Evolutionary conservation across 2,329 filamentous ascomycete species (phyloP), one percentile per base, ranked within the genome.

Genomic region (Chlorencoelia australis): DNA sequence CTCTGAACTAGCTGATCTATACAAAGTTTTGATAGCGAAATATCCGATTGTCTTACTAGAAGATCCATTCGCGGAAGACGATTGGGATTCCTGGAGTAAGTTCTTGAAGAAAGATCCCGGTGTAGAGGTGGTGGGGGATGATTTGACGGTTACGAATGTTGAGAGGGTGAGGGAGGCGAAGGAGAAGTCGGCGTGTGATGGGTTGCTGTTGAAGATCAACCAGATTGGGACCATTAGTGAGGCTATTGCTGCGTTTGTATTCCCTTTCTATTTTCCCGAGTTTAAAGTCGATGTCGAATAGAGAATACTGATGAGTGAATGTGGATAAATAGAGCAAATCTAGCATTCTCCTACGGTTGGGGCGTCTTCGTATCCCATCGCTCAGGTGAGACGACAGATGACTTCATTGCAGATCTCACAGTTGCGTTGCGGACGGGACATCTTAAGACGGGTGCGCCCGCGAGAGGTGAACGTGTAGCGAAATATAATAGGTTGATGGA

Each of bases 401-500:
- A 63, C 40, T 65, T 64, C 43, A 63, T 65, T 35, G 59, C 62
- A 7, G 62, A 65, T 46, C 37, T 65, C 7, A 52, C 55, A 0
- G 60, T 65, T 2, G 61, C 50, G 7, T 44, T 65, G 3, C 35
- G 54, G 6, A 52, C 58, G 3, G 62, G 62, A 4, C 60, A 65
- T 48, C 35, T 64, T 24, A 65, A 65, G 42, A 54, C 59, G 13
- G 61, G 62, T 24, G 52, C 54, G 13, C 62, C 62, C 2, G 57
- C 52, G 33, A 53, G 62, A 6, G 59, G 61, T 5, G 62, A 65
- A 52, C 49, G 60, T 20, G 56, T 64, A 7, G 61, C 50, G 22
- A 65, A 64, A 45, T 64, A 64, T 46, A 65, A 65, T 44, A 58
- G 61, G 3, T 46, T 65, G 18, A 58, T 64, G 57, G 61, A 64